These are phyloP conservation scores for Geranomyces michiganensis DNA, from an alignment of 192 early-diverging fungal genomes.

Conservation along the genomic window DNA sequence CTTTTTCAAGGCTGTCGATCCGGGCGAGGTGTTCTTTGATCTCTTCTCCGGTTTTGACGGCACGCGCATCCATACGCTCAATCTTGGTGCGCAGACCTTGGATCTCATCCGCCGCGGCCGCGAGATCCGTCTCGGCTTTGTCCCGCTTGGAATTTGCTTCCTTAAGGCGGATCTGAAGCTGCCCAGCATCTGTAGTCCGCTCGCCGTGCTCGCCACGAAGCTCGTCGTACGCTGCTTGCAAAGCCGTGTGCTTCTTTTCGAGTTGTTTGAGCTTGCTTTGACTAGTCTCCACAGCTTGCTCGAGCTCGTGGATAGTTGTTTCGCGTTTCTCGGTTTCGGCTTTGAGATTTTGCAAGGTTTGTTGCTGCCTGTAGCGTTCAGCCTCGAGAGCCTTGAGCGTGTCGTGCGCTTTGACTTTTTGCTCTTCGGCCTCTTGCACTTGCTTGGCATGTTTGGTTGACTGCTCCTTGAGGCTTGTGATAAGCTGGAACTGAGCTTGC, in stretches of 20 bases:
- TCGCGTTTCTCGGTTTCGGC: background rate
- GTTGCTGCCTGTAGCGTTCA: background rate
- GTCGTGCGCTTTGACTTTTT: background rate
- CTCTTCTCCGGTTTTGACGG: background rate
- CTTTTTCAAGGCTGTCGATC: background rate
- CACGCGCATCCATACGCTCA: background rate
- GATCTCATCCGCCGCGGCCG: background rate
- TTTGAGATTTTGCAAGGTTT: background rate
- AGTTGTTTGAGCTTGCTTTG: background rate
- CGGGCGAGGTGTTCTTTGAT: background rate
- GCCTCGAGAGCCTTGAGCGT: background rate
- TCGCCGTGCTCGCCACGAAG: background rate
- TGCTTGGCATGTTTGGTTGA: background rate
- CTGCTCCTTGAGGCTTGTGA: no score
- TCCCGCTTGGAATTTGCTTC: background rate
- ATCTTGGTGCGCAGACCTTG: background rate
- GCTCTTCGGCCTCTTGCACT: background rate
- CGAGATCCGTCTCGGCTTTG: background rate
- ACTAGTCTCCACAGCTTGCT: background rate
- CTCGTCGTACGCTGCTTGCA: background rate
- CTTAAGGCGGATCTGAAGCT: background rate
- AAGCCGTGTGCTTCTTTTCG: background rate
- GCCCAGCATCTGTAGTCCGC: background rate
- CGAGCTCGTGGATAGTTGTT: background rate
- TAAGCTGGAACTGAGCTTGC: no score